Conservation (phyloP, 2,329 filamentous ascomycete genomes). For the Colletotrichum sp. region DNA sequence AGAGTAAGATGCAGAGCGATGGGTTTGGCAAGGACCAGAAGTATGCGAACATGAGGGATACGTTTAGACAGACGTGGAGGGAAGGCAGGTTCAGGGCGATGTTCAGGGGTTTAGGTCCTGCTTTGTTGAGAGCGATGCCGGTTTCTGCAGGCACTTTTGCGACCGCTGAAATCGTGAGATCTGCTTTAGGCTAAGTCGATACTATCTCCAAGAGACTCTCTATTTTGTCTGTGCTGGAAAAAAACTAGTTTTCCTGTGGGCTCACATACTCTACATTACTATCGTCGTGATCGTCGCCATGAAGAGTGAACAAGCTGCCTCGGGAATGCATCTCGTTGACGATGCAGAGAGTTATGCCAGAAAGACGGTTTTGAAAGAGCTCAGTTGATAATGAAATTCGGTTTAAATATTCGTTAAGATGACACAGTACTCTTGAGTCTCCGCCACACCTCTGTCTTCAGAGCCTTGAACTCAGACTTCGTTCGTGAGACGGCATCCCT, state of each 20-base stretch:
- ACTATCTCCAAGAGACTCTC: background rate
- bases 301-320: background rate
- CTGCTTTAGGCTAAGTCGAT: background rate
- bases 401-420: accelerated
- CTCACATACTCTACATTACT: accelerated
- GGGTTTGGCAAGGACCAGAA: background rate
- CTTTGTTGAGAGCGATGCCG: background rate
- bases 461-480: background rate
- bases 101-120: background rate
- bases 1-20: background rate
- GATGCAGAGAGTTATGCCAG: background rate
- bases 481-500: background rate
- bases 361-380: accelerated
- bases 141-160: background rate
- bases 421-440: background rate
- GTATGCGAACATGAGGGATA: background rate
- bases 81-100: background rate
- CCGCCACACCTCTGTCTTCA: background rate
- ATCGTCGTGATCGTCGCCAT: background rate
- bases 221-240: background rate
- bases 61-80: background rate
- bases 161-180: background rate
- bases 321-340: accelerated
- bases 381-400: background rate
- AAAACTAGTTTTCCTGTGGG: accelerated